Evolutionary conservation across 78 protist species (phyloP).

Genomic region (Dictyostelium brefeldianum): DNA sequence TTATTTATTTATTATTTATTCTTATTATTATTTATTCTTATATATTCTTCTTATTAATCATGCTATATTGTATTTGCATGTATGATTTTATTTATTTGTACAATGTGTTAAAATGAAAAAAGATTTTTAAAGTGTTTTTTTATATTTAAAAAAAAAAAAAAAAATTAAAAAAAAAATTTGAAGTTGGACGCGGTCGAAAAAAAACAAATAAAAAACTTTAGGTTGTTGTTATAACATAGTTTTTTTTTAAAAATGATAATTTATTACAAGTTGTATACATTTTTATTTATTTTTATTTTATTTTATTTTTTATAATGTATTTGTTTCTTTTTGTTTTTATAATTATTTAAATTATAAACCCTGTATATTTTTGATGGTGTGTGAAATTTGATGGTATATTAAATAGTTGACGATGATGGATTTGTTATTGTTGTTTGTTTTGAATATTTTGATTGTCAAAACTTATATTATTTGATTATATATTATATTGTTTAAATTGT

Average conservation of each 20-base stretch:
- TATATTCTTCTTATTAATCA: neutral
- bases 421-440: neutral
- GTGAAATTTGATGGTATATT: neutral
- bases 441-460: neutral
- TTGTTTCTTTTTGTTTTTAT: neutral
- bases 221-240: neutral
- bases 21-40: neutral
- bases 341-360: conserved; percentile 1
- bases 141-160: neutral
- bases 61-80: too few species aligned
- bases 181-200: too few species aligned
- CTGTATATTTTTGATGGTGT: too few species aligned
- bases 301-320: neutral
- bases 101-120: neutral
- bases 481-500: conserved; percentile 31
- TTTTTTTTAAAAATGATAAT: conserved; percentile 13
- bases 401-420: neutral
- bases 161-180: neutral
- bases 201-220: neutral
- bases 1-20: conserved; percentile 1
- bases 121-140: neutral
- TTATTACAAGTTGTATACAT: conserved; percentile 12
- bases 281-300: neutral
- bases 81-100: too few species aligned
- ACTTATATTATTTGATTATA: neutral